Evolutionary conservation across 441 rosid species (phyloP).

Genomic region (Kokia cookei): DNA sequence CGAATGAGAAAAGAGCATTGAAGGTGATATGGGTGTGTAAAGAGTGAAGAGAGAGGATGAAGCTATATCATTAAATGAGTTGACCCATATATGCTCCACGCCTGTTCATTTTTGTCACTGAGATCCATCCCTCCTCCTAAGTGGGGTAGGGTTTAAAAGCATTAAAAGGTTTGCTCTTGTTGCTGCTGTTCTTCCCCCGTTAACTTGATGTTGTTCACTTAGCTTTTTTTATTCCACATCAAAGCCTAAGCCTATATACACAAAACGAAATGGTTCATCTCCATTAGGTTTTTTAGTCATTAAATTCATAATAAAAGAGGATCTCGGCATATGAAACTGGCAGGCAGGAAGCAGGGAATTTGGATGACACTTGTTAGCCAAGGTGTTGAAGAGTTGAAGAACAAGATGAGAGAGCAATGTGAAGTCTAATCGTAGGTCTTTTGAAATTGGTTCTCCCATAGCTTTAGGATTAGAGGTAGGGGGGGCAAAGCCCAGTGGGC

Average conservation of each 20-base stretch:
- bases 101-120: constrained; percentile 42
- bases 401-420: background rate
- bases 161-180: too few species aligned
- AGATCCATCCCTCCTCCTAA: constrained; percentile 11
- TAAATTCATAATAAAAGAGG: background rate
- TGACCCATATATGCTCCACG: constrained; percentile 35
- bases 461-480: background rate
- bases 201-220: too few species aligned
- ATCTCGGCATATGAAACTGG: background rate
- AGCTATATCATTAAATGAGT: constrained; percentile 38
- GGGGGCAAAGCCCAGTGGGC: constrained; percentile 13
- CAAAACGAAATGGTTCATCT: background rate
- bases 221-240: background rate
- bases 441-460: background rate
- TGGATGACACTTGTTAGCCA: background rate
- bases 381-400: background rate
- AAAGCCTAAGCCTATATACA: background rate
- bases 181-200: background rate
- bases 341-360: background rate
- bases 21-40: too few species aligned
- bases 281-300: background rate
- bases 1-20: constrained; percentile 10
- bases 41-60: constrained; percentile 15
- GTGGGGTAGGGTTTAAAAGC: background rate
- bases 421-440: background rate